Evolutionary conservation across 495 filamentous ascomycete species (phyloP), one percentile per base, ranked within the genome.

Genomic region (Lasiosphaeriaceae sp.): DNA sequence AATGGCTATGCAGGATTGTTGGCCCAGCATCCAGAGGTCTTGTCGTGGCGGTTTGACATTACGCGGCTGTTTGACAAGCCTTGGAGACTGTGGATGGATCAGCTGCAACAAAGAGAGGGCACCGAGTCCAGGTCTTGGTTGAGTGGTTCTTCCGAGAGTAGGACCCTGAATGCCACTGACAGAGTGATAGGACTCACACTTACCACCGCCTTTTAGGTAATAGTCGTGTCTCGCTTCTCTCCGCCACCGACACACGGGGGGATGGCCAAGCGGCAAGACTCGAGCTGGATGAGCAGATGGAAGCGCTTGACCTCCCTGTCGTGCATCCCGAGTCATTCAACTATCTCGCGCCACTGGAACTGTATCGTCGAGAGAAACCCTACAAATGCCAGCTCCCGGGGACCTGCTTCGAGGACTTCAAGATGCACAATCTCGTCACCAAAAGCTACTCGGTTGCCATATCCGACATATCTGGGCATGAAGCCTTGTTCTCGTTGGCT

Each of bases 341-440:
- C 39, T 52, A 59, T 29, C 51, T 59, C 4, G 51, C 57, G 1
- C 57, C 57, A 0, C 26, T 50, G 45, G 34, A 50, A 12, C 46
- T 54, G 2, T 55, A 59, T 37, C 44, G 37, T 7, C 22, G 22
- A 2, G 35, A 50, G 17, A 54, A 59, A 37, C 57, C 51, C 22
- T 59, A 59, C 51, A 59, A 59, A 20, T 54, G 46, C 57, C 57
- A 59, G 46, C 45, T 59, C 8, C 57, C 57, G 7, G 48, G 29
- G 12, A 11, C 41, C 17, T 55, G 50, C 22, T 54, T 59, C 20
- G 43, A 31, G 3, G 52, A 37, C 31, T 34, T 46, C 22, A 6
- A 54, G n/a, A 59, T 54, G 57, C 47, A 49, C 57, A 59, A 59
- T 23, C 44, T 59, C 34, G 17, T 46, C 1, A 44, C 55, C 2